Evolutionary conservation across 2,329 filamentous ascomycete genomes (phyloP).

Genomic region (Zymoseptoria tritici): DNA sequence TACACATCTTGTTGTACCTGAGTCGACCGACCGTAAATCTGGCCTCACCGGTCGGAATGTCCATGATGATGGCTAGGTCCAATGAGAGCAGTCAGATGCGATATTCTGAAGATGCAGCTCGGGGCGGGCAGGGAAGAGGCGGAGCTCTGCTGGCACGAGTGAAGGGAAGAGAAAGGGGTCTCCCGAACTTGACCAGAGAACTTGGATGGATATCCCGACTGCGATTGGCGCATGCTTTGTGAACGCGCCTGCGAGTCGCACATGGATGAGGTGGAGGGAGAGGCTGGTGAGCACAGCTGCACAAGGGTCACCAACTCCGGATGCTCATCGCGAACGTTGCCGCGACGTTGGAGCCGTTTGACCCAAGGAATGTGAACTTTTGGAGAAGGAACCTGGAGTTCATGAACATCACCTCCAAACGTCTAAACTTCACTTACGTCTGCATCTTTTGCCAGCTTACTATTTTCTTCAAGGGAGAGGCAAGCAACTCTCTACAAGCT

Average conservation of each 20-base stretch:
- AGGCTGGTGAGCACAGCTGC: background rate
- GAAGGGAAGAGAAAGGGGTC: background rate
- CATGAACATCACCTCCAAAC: background rate
- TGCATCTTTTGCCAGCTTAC: background rate
- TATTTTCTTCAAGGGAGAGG: no score
- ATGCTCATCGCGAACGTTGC: background rate
- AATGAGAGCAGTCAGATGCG: background rate
- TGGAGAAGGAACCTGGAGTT: background rate
- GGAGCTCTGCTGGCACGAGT: background rate
- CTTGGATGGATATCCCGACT: background rate
- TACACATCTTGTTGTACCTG: background rate
- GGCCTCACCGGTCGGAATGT: background rate
- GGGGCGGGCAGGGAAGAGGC: background rate
- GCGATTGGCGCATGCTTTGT: background rate
- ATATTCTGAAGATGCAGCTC: background rate
- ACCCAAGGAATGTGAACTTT: background rate
- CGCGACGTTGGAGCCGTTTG: background rate
- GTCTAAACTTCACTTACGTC: background rate
- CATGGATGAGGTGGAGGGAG: background rate
- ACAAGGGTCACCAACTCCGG: background rate
- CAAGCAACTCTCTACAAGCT: no score
- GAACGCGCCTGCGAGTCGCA: background rate
- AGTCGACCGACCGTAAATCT: background rate
- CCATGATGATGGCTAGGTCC: background rate
- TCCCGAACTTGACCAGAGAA: background rate